A percentile compares a stretch with the other conserved stretches of the same genome.
Conservation (phyloP, 2,329 filamentous ascomycete species). For the Fusarium dlaminii region DNA sequence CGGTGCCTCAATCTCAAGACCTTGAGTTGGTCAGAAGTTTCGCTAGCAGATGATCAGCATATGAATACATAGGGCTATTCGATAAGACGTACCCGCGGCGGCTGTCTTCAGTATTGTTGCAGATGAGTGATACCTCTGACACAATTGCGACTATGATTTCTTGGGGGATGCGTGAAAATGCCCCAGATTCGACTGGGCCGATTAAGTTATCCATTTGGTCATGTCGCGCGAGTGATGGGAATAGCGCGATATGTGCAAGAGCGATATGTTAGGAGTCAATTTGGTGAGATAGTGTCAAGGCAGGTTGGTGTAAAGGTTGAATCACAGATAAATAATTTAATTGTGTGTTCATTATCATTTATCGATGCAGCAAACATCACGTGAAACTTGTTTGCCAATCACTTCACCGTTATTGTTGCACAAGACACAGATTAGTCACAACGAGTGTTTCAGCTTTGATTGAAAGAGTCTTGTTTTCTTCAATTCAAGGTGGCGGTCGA, state of each 20-base stretch:
- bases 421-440: neutral
- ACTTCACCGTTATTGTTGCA: neutral
- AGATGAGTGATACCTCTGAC: neutral
- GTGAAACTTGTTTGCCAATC: neutral
- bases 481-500: fast-evolving
- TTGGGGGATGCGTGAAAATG: neutral
- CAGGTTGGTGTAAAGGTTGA: neutral
- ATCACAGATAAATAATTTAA: neutral
- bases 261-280: too few relatives aligned
- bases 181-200: neutral
- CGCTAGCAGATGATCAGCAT: neutral
- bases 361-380: neutral
- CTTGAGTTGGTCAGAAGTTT: neutral
- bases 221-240: neutral
- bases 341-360: neutral
- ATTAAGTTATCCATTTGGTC: neutral
- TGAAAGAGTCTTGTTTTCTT: neutral
- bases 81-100: neutral
- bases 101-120: fast-evolving
- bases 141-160: neutral
- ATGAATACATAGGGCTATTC: neutral
- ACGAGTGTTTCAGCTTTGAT: neutral
- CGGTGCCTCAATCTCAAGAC: neutral
- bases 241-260: neutral
- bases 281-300: neutral